A percentile compares a stretch with the other conserved stretches of the same genome.
phyloP scores from a whole-genome alignment of 129 eudicot genomes.

The Flaveria brownii region DNA sequence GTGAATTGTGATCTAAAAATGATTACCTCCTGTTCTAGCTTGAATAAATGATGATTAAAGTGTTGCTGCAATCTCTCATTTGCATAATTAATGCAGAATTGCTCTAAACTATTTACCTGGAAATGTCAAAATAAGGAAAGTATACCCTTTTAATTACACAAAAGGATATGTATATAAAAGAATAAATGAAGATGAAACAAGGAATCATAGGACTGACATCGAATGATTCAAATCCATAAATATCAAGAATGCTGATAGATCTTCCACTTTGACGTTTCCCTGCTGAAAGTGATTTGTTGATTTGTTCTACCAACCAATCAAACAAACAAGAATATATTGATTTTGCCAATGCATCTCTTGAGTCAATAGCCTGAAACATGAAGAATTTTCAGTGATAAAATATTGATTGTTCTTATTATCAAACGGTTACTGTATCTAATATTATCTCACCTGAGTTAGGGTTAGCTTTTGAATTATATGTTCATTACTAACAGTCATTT shows the following conservation, averaged over 20 bases:
- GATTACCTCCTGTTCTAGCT: constrained; percentile 84
- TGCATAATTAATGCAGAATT: constrained; percentile 90
- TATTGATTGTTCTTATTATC: not conserved
- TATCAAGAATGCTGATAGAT: constrained; percentile 95
- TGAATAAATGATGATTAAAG: constrained; percentile 81
- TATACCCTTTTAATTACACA: not conserved
- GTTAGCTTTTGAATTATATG: constrained; percentile 61
- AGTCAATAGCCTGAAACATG: constrained; percentile 65
- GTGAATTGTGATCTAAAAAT: not conserved
- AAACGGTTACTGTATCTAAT: not conserved
- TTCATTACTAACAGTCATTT: constrained; percentile 61
- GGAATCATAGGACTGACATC: constrained; percentile 44
- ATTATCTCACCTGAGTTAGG: constrained; percentile 59
- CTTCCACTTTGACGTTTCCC: constrained; percentile 84
- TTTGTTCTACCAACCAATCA: constrained; percentile 93
- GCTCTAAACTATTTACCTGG: constrained; percentile 90
- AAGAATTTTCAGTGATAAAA: constrained; percentile 15
- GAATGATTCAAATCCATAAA: constrained; percentile 93
- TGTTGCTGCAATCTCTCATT: constrained; percentile 94
- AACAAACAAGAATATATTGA: constrained; percentile 86
- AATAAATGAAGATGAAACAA: constrained; percentile 7
- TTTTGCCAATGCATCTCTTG: constrained; percentile 95
- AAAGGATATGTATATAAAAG: constrained; percentile 4
- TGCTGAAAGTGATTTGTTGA: constrained; percentile 79
- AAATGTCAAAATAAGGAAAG: constrained; percentile 25